Evolutionary conservation across 2,329 filamentous ascomycete genomes (phyloP), one percentile per base, ranked within the genome.

Genomic region (Epichloe sp.): DNA sequence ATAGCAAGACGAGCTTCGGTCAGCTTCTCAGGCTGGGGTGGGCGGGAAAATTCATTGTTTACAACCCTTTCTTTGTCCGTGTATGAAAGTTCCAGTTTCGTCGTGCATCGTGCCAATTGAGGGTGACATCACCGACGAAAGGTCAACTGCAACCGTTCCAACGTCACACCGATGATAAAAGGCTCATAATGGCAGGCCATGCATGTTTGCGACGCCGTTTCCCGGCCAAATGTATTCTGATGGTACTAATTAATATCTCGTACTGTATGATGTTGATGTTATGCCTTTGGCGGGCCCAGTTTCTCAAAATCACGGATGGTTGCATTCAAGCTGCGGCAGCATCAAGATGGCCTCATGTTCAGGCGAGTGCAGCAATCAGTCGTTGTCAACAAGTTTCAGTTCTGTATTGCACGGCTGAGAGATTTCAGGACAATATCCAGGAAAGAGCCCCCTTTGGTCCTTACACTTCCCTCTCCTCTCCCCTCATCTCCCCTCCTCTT

Each of bases 281-380:
- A 26, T n/a, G 21, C 14, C 42, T 31, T 15, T 15, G 14, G 21
- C 21, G 21, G 34, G 35, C 19, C 43, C 49, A 40, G 19, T 15
- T 45, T 44, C 40, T 14, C 6, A 17, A 37, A 12, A 45, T 42
- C 19, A 48, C 17, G 44, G 36, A 26, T 41, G 49, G 37, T 46
- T 41, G 36, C 43, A 45, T n/a, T 34, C 36, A 36, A 45, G 49
- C 35, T 47, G 49, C 49, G 35, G 43, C 49, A 42, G 43, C 49
- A 42, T 50, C 41, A 31, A 47, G 44, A 47, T 51, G 41, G 35
- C 37, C 42, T 45, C 42, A 41, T 34, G n/a, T 23, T 23, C 38
- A 14, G 31, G 36, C 11, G 1, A 6, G 26, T 44, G 36, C 17
- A 34, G 31, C 38, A 7, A 41, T 40, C 35, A 47, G 34, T 23